A percentile compares a stretch with the other conserved stretches of the same genome.
Conservation (phyloP, 2,329 filamentous ascomycete species). For the Penicillium sp. region DNA sequence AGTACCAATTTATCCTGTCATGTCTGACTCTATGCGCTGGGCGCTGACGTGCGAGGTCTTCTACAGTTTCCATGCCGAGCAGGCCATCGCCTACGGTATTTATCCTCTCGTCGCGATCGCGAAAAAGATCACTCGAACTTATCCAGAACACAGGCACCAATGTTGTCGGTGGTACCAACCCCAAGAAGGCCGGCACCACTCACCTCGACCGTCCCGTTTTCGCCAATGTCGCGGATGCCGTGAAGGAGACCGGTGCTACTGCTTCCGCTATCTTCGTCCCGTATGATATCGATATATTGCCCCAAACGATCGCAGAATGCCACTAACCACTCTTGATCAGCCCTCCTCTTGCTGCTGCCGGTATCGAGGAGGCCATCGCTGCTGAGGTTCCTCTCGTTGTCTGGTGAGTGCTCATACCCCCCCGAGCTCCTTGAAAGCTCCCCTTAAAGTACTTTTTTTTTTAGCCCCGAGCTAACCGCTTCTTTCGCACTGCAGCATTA, state of each 20-base stretch:
- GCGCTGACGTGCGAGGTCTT: constrained; percentile 24
- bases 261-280: constrained; percentile 97
- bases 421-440: constrained; percentile 1
- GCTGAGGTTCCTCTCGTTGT: constrained; percentile 95
- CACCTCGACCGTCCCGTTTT: constrained; percentile 95
- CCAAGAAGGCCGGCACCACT: constrained; percentile 91
- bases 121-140: constrained; percentile 15
- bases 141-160: constrained; percentile 74
- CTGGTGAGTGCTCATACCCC: constrained; percentile 57
- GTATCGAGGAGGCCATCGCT: constrained; percentile 94
- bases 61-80: constrained; percentile 87
- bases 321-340: constrained; percentile 50
- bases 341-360: constrained; percentile 84
- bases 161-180: constrained; percentile 97
- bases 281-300: constrained; percentile 51
- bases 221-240: constrained; percentile 80
- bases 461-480: constrained; percentile 10
- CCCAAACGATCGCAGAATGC: not conserved
- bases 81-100: constrained; percentile 97
- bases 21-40: constrained; percentile 29
- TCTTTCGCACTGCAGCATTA: constrained; percentile 60
- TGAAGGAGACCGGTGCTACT: constrained; percentile 86
- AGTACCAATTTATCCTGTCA: constrained; percentile 44
- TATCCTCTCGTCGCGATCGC: constrained; percentile 21
- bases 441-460: constrained; percentile 6